A percentile compares a stretch with the other conserved stretches of the same genome.
These are phyloP conservation scores for Chaetomiaceae sp. DNA, from an alignment of 2,329 filamentous ascomycete species.

Conservation along the genomic window DNA sequence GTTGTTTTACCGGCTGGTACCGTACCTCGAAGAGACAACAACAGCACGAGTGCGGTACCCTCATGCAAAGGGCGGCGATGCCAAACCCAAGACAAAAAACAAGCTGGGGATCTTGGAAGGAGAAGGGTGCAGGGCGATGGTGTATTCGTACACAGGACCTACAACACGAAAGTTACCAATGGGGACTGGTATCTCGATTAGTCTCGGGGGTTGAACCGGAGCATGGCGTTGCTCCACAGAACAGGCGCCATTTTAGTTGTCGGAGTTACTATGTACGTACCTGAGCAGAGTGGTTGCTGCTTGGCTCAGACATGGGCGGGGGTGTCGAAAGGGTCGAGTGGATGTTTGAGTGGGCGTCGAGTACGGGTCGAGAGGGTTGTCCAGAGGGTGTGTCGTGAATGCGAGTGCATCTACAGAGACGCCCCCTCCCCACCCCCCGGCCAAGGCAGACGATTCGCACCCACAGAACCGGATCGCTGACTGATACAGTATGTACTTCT, in stretches of 20 bases:
- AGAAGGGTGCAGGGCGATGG: constrained; percentile 12
- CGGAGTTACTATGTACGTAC: constrained; percentile 20
- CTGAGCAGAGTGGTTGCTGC: constrained; percentile 15
- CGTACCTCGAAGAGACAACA: constrained; percentile 10
- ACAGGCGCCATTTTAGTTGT: constrained; percentile 18
- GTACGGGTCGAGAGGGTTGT: constrained; percentile 7
- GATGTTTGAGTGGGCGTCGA: too few relatives aligned
- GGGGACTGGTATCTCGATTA: constrained; percentile 17
- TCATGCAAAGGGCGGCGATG: constrained; percentile 2
- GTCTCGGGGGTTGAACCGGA: constrained; percentile 18
- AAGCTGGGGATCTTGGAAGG: constrained; percentile 12
- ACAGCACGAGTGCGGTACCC: constrained; percentile 1
- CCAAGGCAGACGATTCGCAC: constrained; percentile 16
- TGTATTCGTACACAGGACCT: not conserved
- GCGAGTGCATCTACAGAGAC: constrained; percentile 25
- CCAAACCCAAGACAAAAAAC: constrained; percentile 12
- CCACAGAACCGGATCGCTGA: constrained; percentile 20
- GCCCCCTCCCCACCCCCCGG: constrained; percentile 7
- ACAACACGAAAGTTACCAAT: constrained; percentile 21
- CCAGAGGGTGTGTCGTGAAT: constrained; percentile 17
- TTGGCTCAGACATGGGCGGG: constrained; percentile 24
- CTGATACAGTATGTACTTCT: too few relatives aligned
- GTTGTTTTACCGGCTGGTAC: too few relatives aligned
- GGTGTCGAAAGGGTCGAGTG: constrained; percentile 16
- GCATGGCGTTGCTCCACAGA: constrained; percentile 21